Conservation (phyloP, 1,284 basidiomycete species). For the Amylostereum areolatum region DNA sequence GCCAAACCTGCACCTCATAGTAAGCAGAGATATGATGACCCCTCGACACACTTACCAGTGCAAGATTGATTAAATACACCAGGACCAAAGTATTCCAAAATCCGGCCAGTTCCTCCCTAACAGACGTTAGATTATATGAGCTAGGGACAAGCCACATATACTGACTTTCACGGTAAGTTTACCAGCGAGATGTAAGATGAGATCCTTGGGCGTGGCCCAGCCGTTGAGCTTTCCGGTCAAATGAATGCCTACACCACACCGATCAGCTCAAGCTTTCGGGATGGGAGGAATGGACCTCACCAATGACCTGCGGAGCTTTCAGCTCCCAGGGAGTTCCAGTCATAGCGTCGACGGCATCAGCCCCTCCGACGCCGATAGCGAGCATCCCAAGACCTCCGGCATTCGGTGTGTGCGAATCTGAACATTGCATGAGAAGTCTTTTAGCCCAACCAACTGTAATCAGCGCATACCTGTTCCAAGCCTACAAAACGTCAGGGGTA, state of each 20-base stretch:
- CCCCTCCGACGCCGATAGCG: constrained; percentile 97
- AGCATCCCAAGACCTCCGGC: constrained; percentile 97
- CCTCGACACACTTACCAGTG: constrained; percentile 53
- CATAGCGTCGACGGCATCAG: constrained; percentile 98
- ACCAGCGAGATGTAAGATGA: constrained; percentile 93
- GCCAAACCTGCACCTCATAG: constrained; percentile 58
- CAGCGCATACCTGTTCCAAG: constrained; percentile 59
- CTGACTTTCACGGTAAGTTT: constrained; percentile 88
- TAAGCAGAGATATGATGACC: constrained; percentile 1
- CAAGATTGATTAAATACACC: constrained; percentile 90
- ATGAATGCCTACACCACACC: constrained; percentile 56
- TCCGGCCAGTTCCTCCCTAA: constrained; percentile 91
- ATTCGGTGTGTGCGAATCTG: constrained; percentile 98
- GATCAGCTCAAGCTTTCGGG: neutral
- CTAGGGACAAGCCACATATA: constrained; percentile 7
- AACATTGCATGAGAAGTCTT: constrained; percentile 8
- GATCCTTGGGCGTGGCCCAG: constrained; percentile 96
- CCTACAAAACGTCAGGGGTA: constrained; percentile 34
- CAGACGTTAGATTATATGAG: constrained; percentile 6
- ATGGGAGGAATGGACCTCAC: constrained; percentile 31
- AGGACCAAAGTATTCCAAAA: constrained; percentile 97
- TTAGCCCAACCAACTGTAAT: constrained; percentile 26
- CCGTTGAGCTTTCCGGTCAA: constrained; percentile 84
- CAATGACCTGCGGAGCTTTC: constrained; percentile 88
- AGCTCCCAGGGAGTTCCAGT: constrained; percentile 98